phyloP scores from a whole-genome alignment of 371 early-diverging fungal species.

The Batrachochytrium dendrobatidis region DNA sequence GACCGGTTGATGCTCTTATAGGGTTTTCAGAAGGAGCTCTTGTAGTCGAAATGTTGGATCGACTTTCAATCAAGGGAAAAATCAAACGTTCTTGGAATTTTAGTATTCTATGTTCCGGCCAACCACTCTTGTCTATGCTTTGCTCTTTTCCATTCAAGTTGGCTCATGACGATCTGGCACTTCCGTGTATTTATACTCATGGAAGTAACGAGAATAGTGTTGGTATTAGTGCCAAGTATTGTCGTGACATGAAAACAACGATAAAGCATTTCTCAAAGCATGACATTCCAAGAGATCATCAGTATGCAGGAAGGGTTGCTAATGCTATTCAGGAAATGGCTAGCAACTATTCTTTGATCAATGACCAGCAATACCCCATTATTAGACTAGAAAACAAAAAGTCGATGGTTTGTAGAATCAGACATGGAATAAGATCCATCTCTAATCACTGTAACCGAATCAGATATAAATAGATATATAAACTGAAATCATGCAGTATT shows the following conservation, averaged over 20 bases:
- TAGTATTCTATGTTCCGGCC: constrained; percentile 12
- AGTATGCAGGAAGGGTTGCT: neutral
- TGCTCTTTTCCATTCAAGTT: neutral
- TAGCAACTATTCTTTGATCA: too few relatives aligned
- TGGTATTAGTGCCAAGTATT: neutral
- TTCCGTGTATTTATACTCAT: neutral
- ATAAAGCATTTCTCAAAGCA: neutral
- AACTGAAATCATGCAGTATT: too few relatives aligned
- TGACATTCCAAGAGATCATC: neutral
- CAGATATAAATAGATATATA: too few relatives aligned
- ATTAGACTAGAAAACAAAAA: too few relatives aligned
- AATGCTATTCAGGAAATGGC: too few relatives aligned
- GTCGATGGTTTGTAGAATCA: too few relatives aligned
- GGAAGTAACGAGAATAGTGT: neutral
- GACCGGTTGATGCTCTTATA: constrained; percentile 8
- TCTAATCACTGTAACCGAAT: too few relatives aligned
- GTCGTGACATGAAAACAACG: neutral
- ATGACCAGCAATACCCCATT: too few relatives aligned
- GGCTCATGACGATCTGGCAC: neutral
- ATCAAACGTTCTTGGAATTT: constrained; percentile 10
- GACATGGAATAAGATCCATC: too few relatives aligned
- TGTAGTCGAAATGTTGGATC: constrained; percentile 9
- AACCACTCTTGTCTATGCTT: neutral
- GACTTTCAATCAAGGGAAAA: neutral
- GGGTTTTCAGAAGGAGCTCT: constrained; percentile 17